These are phyloP conservation scores for Epichloe sibirici DNA, from an alignment of 2,329 filamentous ascomycete species.

Conservation along the genomic window DNA sequence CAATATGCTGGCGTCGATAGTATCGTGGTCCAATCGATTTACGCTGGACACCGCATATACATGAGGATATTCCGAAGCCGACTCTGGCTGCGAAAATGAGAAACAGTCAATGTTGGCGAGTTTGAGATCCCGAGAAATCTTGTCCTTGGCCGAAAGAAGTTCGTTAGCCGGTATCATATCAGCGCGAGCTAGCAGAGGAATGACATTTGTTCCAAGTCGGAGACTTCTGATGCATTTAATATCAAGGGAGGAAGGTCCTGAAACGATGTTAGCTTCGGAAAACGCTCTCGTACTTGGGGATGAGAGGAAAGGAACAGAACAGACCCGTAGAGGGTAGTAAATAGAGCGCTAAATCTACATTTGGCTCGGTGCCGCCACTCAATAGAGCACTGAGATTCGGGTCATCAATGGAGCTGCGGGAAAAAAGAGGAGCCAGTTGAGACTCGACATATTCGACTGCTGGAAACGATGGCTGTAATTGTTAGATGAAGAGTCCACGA, in stretches of 20 bases:
- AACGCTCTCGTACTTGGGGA: neutral
- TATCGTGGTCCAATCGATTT: slow-evolving; percentile 58
- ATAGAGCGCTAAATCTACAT: slow-evolving; percentile 80
- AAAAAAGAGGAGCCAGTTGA: slow-evolving; percentile 17
- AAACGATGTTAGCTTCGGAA: slow-evolving; percentile 7
- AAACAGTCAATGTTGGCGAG: slow-evolving; percentile 52
- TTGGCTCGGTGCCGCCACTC: slow-evolving; percentile 68
- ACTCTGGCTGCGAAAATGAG: slow-evolving; percentile 39
- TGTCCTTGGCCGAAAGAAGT: slow-evolving; percentile 45
- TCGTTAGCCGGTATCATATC: slow-evolving; percentile 54
- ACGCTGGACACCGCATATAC: slow-evolving; percentile 71
- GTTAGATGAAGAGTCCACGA: neutral
- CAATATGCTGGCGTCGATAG: slow-evolving; percentile 83
- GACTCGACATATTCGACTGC: slow-evolving; percentile 58
- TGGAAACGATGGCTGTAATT: neutral
- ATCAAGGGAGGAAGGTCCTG: slow-evolving; percentile 34
- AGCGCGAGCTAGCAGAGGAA: slow-evolving; percentile 67
- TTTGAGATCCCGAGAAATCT: slow-evolving; percentile 42
- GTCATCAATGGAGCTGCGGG: slow-evolving; percentile 48
- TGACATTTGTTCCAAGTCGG: slow-evolving; percentile 64
- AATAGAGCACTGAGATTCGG: slow-evolving; percentile 65
- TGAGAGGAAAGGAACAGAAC: slow-evolving; percentile 11
- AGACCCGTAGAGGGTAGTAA: slow-evolving; percentile 57
- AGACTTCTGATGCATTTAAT: slow-evolving; percentile 60
- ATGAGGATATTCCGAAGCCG: slow-evolving; percentile 20